These are phyloP conservation scores for Malania oleifera DNA, from an alignment of 164 flowering plant species.

Conservation along the genomic window DNA sequence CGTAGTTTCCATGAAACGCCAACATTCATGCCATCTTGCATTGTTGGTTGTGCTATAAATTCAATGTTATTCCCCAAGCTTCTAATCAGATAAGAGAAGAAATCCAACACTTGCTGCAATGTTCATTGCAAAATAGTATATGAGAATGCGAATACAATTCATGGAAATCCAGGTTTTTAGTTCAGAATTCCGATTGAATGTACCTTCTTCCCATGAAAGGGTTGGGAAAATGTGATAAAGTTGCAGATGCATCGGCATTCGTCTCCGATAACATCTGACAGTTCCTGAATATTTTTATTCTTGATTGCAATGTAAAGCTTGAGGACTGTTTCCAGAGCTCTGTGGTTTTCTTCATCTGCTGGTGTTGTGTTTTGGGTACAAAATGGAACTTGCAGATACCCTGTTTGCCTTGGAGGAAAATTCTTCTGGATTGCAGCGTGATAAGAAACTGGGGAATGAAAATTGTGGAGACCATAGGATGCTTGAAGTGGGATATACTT, in stretches of 20 bases:
- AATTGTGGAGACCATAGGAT: background rate
- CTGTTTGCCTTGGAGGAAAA: constrained; percentile 11
- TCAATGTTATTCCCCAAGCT: constrained; percentile 39
- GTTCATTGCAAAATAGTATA: background rate
- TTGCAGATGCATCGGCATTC: constrained; percentile 56
- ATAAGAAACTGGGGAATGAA: background rate
- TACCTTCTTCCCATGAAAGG: constrained; percentile 59
- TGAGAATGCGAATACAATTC: too few relatives aligned
- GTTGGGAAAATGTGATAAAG: constrained; percentile 34
- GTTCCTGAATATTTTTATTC: constrained; percentile 27
- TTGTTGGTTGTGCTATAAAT: constrained; percentile 45
- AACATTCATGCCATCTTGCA: constrained; percentile 51
- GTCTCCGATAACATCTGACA: constrained; percentile 55
- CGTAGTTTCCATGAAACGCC: constrained; percentile 57
- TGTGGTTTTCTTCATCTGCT: constrained; percentile 30
- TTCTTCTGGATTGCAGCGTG: constrained; percentile 5
- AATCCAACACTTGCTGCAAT: constrained; percentile 59
- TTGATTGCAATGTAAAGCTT: constrained; percentile 49
- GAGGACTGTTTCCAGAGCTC: constrained; percentile 49
- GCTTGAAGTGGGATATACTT: background rate
- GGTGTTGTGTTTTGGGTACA: constrained; percentile 14
- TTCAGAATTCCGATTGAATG: too few relatives aligned
- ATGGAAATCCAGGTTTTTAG: too few relatives aligned
- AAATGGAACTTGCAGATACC: constrained; percentile 6
- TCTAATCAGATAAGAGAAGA: constrained; percentile 40